These are phyloP conservation scores for Sugiyamaella valdiviana DNA, from an alignment of 805 yeast genomes.

Conservation along the genomic window DNA sequence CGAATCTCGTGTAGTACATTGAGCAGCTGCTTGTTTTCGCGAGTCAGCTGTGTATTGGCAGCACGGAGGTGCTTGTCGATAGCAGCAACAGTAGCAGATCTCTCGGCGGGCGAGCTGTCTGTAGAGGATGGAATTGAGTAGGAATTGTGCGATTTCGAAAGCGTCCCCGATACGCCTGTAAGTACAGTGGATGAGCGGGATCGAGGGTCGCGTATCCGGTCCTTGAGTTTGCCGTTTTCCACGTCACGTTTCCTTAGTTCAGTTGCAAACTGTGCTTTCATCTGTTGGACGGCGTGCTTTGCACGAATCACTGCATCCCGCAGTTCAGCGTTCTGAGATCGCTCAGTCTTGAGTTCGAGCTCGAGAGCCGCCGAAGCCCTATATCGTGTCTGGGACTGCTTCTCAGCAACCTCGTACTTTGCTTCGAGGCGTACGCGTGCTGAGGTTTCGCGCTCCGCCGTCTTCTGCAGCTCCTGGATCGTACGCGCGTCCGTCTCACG, in stretches of 20 bases:
- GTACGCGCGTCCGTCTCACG: constrained; percentile 8
- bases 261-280: constrained; percentile 17
- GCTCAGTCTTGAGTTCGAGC: constrained; percentile 1
- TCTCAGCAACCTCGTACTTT: constrained; percentile 11
- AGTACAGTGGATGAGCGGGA: constrained; percentile 8
- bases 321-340: constrained; percentile 5
- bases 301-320: constrained; percentile 6
- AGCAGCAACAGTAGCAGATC: constrained; percentile 1
- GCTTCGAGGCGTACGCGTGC: constrained; percentile 3
- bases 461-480: constrained; percentile 12
- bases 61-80: constrained; percentile 4
- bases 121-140: constrained; percentile 1
- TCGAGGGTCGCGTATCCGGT: constrained; percentile 20
- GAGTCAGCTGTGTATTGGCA: constrained; percentile 11
- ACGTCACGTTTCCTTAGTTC: constrained; percentile 24
- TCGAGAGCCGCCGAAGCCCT: constrained; percentile 9
- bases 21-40: constrained; percentile 18
- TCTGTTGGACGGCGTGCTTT: constrained; percentile 10
- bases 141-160: constrained; percentile 13
- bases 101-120: not conserved
- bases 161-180: constrained; percentile 15
- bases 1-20: constrained; percentile 13
- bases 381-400: constrained; percentile 4
- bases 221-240: constrained; percentile 18
- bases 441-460: constrained; percentile 8